Base-by-base conservation (phyloP, 2,329 filamentous ascomycete species). In the Pestalotiopsis sp. region DNA sequence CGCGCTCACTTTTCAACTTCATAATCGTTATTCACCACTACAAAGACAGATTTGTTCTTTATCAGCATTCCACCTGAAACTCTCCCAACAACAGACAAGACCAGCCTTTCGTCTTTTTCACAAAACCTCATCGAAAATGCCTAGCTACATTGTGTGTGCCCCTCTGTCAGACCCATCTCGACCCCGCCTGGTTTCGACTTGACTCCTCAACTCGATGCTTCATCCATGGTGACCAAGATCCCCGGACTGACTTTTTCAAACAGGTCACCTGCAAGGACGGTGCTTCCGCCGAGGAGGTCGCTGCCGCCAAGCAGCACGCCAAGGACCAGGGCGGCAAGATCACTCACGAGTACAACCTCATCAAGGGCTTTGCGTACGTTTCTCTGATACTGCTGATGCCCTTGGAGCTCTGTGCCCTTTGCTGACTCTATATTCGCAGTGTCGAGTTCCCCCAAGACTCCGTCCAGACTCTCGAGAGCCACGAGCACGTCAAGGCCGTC, bases 301-400 rank as follows among this genome's bases (percentile, higher is more conserved):
- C 89, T 63, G 86, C 86, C 65, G 91, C 92, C 69, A 97, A 97
- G 89, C 83, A 94, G 78, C 83, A 90, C 68, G 92, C 90, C 73
- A 82, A 79, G 69, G 86, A 91, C 56, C 89, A 95, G 78, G 95
- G 95, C 77, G 95, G 94, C 78, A 89, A 88, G 80, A 96, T 98
- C 82, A 88, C 75, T 66, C 90, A 96, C 74, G 92, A 96, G 79
- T 97, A 93, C 85, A 91, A 83, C 69, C 82, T 97, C 74, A 94
- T 97, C 86, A 97, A 95, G 84, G 94, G 92, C 68, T 98, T 98
- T 84, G 91, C 92, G 95, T 98, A 89, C 73, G 92, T 85, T 60
- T 40, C 30, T 59, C 5, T 10, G 13, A 4, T 20, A 20, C n/a
- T 17, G n/a, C 30, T 35, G 30, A 17, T 5, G 24, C 30, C 3